A percentile compares a stretch with the other conserved stretches of the same genome.
Conservation (phyloP, 2,329 filamentous ascomycete species). For the Aspergillus sp. region DNA sequence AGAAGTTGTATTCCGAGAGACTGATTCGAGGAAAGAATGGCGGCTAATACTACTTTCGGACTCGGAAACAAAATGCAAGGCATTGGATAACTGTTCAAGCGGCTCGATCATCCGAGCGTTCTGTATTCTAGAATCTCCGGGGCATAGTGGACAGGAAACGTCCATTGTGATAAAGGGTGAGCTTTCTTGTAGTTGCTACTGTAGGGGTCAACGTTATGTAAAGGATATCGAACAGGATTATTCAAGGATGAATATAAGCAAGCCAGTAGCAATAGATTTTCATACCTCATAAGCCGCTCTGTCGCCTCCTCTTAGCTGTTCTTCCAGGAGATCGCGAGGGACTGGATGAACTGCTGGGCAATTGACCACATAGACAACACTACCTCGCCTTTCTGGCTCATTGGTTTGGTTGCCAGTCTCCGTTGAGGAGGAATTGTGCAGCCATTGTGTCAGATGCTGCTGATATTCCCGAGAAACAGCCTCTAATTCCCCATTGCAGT, state of each 20-base stretch:
- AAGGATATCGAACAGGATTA: too few relatives aligned
- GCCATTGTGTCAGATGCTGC: slow-evolving; percentile 25
- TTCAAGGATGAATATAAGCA: too few relatives aligned
- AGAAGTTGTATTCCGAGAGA: slow-evolving; percentile 13
- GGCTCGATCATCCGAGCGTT: slow-evolving; percentile 30
- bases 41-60: slow-evolving; percentile 10
- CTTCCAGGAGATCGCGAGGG: slow-evolving; percentile 23
- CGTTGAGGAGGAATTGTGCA: slow-evolving; percentile 14
- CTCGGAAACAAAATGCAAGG: slow-evolving; percentile 12
- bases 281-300: slow-evolving; percentile 27
- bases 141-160: slow-evolving; percentile 27
- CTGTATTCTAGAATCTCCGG: slow-evolving; percentile 24
- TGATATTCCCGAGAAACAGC: slow-evolving; percentile 20
- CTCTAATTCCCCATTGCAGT: slow-evolving; percentile 20
- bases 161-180: slow-evolving; percentile 15
- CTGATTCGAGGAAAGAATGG: slow-evolving; percentile 11
- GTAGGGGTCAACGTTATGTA: too few relatives aligned
- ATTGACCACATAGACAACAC: slow-evolving; percentile 26
- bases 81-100: slow-evolving; percentile 19
- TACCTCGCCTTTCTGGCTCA: slow-evolving; percentile 1
- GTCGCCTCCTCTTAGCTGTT: slow-evolving; percentile 25
- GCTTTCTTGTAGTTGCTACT: slow-evolving; percentile 14
- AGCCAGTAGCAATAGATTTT: not conserved
- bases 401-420: not conserved
- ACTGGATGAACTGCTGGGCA: slow-evolving; percentile 30